Evolutionary conservation across 441 rosid genomes (phyloP), one percentile per base, ranked within the genome.

Genomic region (Populus hybrid): DNA sequence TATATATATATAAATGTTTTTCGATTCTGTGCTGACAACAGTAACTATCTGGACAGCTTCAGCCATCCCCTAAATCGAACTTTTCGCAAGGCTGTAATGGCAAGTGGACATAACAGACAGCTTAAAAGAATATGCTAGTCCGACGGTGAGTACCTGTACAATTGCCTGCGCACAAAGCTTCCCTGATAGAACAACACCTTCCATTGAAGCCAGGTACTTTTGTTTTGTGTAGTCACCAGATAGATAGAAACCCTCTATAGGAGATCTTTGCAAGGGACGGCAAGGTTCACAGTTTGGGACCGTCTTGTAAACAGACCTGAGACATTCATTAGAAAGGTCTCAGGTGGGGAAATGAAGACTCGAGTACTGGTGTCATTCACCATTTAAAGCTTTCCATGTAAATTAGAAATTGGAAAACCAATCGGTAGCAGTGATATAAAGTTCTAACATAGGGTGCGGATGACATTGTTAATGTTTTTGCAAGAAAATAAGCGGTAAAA

Each of bases 171-270:
- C 92, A 84, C 98, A 91, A 81, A 92, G 80, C 90, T 95, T 95
- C 69, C 98, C 98, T 0, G 97, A 95, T 50, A 95, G 94, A 72
- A 95, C 91, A n/a, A 97, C 99, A 5, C 98, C 99, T 87, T 95
- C 98, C 98, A 95, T 95, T 21, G 97, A 95, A 80, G 99, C 97
- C 86, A 95, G 80, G 85, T 93, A 95, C 87, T 95, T 95, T 80
- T 93, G 98, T 84, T 93, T 93, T 38, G 99, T 95, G 86, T 93
- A 93, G 72, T 95, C 98, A 66, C 98, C 98, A 68, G 98, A 90
- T 81, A 92, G 81, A 84, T 95, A 95, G 87, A 93, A 95, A 26
- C 97, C 97, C 79, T 91, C 80, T 46, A 95, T 76, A 5, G 97
- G 97, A 71, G 99, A 93, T 88, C 94, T 92, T 79, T 95, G 98